A percentile compares a stretch with the other conserved stretches of the same genome.
These are phyloP conservation scores for Monosporascus ibericus DNA, from an alignment of 2,329 filamentous ascomycete species.

Conservation along the genomic window DNA sequence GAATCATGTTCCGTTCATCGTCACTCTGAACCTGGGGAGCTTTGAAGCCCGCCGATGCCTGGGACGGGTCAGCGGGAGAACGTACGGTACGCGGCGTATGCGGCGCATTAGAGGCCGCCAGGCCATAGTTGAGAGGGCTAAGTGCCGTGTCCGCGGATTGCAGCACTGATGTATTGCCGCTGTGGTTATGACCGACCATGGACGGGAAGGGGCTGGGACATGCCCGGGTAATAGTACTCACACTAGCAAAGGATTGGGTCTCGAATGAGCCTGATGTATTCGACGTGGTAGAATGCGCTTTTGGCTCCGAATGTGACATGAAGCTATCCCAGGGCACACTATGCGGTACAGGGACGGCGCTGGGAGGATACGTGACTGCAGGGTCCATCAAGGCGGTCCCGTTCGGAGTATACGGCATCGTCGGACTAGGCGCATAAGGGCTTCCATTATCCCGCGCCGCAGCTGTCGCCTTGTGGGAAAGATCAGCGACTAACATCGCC, in stretches of 20 bases:
- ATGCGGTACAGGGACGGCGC: slow-evolving; percentile 74
- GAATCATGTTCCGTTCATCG: slow-evolving; percentile 75
- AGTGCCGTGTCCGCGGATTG: slow-evolving; percentile 69
- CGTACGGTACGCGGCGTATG: slow-evolving; percentile 35
- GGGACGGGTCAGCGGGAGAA: slow-evolving; percentile 62
- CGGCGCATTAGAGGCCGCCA: slow-evolving; percentile 23
- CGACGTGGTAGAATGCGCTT: slow-evolving; percentile 68
- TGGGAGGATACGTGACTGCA: slow-evolving; percentile 68
- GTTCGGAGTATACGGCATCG: slow-evolving; percentile 68
- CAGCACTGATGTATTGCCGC: slow-evolving; percentile 58
- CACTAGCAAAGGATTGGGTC: slow-evolving; percentile 55
- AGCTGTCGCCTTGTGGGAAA: slow-evolving; percentile 87
- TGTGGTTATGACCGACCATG: slow-evolving; percentile 51
- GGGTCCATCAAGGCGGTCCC: slow-evolving; percentile 70
- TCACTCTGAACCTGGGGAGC: slow-evolving; percentile 79
- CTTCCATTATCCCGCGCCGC: slow-evolving; percentile 56
- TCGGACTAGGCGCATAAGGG: slow-evolving; percentile 50
- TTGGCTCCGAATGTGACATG: slow-evolving; percentile 68
- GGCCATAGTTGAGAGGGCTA: slow-evolving; percentile 61
- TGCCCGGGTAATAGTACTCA: slow-evolving; percentile 46
- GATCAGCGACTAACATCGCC: slow-evolving; percentile 96
- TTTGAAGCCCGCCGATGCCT: slow-evolving; percentile 61
- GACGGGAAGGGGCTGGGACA: slow-evolving; percentile 58
- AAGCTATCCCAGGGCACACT: slow-evolving; percentile 84
- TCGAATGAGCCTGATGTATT: slow-evolving; percentile 62